Percentiles rank a stretch among this genome's conserved stretches.
These are phyloP conservation scores for Aspergillus bombycis DNA, from an alignment of 2,329 filamentous ascomycete genomes.

Conservation along the genomic window DNA sequence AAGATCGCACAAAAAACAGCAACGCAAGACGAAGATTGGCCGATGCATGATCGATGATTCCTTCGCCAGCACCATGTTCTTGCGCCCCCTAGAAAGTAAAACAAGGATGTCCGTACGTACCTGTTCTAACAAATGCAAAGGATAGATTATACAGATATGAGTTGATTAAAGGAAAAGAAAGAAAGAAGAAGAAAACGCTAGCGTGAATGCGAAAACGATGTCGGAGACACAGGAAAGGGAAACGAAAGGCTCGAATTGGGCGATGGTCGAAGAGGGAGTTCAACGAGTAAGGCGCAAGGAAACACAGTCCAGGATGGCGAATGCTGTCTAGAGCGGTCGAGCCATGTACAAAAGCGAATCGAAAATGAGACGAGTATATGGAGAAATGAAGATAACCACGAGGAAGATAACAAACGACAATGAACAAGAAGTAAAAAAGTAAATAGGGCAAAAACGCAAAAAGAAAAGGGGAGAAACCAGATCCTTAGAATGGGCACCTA, in stretches of 20 bases:
- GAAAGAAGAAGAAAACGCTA: slow-evolving; percentile 28
- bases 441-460: slow-evolving; percentile 13
- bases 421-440: slow-evolving; percentile 13
- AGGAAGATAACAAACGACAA: slow-evolving; percentile 15
- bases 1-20: slow-evolving; percentile 21
- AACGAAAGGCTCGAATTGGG: slow-evolving; percentile 33
- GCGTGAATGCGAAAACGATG: slow-evolving; percentile 25
- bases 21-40: slow-evolving; percentile 19
- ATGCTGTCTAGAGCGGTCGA: slow-evolving; percentile 31
- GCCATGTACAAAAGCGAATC: slow-evolving; percentile 36
- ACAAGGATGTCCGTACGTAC: slow-evolving; percentile 28
- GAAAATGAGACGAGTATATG: slow-evolving; percentile 7
- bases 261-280: slow-evolving; percentile 27
- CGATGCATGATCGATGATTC: slow-evolving; percentile 15
- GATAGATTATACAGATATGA: slow-evolving; percentile 36
- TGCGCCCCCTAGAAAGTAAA: slow-evolving; percentile 6
- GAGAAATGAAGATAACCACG: slow-evolving; percentile 8
- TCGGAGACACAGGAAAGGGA: slow-evolving; percentile 29
- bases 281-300: slow-evolving; percentile 30
- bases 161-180: slow-evolving; percentile 11
- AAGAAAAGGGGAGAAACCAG: slow-evolving; percentile 27
- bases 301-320: slow-evolving; percentile 32
- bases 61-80: slow-evolving; percentile 9
- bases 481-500: slow-evolving; percentile 33
- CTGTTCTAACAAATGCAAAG: slow-evolving; percentile 33